Percentiles rank a stretch among this genome's conserved stretches.
phyloP scores from a whole-genome alignment of 257 asterid species.

The Solanum megistacrolobum region DNA sequence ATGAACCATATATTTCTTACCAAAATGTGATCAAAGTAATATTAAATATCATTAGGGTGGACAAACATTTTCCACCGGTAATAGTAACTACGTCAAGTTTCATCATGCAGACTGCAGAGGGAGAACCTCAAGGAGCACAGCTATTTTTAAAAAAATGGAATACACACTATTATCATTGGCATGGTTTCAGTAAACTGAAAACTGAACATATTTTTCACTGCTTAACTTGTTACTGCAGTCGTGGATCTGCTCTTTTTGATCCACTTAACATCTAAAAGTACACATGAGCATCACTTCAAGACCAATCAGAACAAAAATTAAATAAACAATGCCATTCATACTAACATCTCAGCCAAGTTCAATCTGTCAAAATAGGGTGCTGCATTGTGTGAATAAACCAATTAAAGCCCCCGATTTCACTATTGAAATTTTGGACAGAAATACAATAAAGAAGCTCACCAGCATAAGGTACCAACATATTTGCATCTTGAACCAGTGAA shows the following conservation, averaged over 20 bases:
- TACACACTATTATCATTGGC: background rate
- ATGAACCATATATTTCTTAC: background rate
- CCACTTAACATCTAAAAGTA: background rate
- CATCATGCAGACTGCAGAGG: background rate
- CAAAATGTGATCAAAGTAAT: background rate
- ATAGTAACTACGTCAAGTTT: background rate
- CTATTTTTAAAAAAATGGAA: background rate
- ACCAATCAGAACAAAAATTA: background rate
- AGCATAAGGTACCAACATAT: constrained; percentile 93
- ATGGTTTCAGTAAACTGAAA: background rate
- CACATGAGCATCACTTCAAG: background rate
- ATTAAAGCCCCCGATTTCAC: background rate
- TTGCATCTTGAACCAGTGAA: constrained; percentile 76
- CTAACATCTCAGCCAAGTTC: background rate
- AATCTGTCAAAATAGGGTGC: background rate
- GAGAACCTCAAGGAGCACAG: background rate
- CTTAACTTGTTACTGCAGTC: background rate
- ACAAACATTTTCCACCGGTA: background rate
- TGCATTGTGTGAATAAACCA: background rate
- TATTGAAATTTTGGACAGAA: background rate
- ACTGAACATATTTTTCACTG: background rate
- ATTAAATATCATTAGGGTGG: background rate
- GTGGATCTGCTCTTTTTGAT: background rate
- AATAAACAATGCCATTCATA: background rate
- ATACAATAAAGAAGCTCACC: constrained; percentile 45